A percentile compares a stretch with the other conserved stretches of the same genome.
These are phyloP conservation scores for Aspergillus glaucus DNA, from an alignment of 2,329 filamentous ascomycete genomes.

Conservation along the genomic window DNA sequence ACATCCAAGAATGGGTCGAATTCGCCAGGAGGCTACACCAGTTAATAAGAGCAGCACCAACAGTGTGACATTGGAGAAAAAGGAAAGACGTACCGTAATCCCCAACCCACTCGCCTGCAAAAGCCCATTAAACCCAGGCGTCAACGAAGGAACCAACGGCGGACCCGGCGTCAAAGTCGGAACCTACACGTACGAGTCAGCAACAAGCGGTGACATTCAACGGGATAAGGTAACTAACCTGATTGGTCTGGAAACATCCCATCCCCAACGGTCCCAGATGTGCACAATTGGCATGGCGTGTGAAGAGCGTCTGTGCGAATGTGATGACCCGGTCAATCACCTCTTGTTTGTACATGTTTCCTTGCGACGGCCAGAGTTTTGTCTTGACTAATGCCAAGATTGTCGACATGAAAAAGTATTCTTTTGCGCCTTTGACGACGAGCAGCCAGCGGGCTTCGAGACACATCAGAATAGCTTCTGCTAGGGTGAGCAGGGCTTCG, in stretches of 20 bases:
- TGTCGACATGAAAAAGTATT: constrained; percentile 35
- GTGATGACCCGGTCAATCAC: constrained; percentile 30
- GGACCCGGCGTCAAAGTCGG: constrained; percentile 4
- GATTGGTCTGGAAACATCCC: constrained; percentile 26
- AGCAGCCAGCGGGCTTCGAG: constrained; percentile 26
- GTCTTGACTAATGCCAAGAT: constrained; percentile 29
- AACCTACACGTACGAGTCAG: not conserved
- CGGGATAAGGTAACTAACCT: constrained; percentile 10
- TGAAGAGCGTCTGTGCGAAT: constrained; percentile 31
- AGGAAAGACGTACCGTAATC: constrained; percentile 15
- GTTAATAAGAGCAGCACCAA: constrained; percentile 4
- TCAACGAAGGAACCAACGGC: constrained; percentile 14
- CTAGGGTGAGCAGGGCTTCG: constrained; percentile 28
- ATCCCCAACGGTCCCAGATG: constrained; percentile 24
- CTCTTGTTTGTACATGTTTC: constrained; percentile 28
- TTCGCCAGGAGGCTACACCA: constrained; percentile 18
- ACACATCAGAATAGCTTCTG: constrained; percentile 23
- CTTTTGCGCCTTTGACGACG: constrained; percentile 33
- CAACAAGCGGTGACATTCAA: not conserved
- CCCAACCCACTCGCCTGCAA: constrained; percentile 17
- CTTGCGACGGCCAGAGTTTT: constrained; percentile 28
- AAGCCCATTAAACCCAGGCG: constrained; percentile 17
- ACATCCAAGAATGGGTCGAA: constrained; percentile 30
- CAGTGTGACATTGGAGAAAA: not conserved
- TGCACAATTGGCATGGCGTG: constrained; percentile 26